Conservation (phyloP, 1,284 basidiomycete species). For the Sanghuangporus baumii region DNA sequence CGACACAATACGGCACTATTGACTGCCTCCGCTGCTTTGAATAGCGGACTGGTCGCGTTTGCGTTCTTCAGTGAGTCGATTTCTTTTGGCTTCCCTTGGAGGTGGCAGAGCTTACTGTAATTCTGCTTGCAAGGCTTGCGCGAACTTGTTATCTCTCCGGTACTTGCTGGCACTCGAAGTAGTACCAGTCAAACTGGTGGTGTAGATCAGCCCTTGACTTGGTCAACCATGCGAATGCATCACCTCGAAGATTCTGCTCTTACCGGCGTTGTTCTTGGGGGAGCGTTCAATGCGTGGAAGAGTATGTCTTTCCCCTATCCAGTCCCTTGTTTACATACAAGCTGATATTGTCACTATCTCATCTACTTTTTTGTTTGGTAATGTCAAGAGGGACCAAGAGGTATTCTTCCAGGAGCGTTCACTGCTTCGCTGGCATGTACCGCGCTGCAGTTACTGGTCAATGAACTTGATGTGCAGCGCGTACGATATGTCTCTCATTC, state of each 20-base stretch:
- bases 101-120: not conserved
- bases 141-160: conserved; percentile 58
- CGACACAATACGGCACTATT: conserved; percentile 26
- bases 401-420: conserved; percentile 45
- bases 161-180: conserved; percentile 34
- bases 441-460: conserved; percentile 54
- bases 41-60: conserved; percentile 59
- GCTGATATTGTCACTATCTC: not conserved
- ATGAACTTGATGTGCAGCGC: conserved; percentile 55
- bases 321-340: not conserved
- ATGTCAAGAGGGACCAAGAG: conserved; percentile 34
- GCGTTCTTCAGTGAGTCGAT: conserved; percentile 62
- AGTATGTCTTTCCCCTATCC: conserved; percentile 29
- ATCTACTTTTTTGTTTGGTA: not conserved
- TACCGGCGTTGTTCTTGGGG: conserved; percentile 60
- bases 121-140: conserved; percentile 44
- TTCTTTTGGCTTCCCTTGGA: not conserved
- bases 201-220: conserved; percentile 28
- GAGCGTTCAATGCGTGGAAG: conserved; percentile 40
- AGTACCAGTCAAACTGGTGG: conserved; percentile 9
- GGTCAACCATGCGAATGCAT: conserved; percentile 48
- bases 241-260: conserved; percentile 56
- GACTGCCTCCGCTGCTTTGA: conserved; percentile 50
- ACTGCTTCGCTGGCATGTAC: conserved; percentile 51
- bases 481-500: conserved; percentile 43